phyloP scores from a whole-genome alignment of 306 rosid species.

The Begonia peltatifolia region DNA sequence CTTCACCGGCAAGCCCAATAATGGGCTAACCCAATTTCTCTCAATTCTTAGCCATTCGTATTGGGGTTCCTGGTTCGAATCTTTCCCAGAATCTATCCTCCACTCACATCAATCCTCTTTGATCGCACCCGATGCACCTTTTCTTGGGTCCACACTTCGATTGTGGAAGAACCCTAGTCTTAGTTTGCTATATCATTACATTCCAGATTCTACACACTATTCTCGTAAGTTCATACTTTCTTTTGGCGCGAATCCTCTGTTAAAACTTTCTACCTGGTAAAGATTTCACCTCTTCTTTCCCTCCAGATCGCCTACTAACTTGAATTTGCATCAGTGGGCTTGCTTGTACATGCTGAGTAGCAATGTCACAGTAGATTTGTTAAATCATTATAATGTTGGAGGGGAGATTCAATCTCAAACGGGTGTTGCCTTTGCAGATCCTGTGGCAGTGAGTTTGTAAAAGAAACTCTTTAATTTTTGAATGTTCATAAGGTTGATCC shows the following conservation, averaged over 20 bases:
- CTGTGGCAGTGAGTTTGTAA: conserved; percentile 45
- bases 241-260: neutral
- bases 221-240: conserved; percentile 6
- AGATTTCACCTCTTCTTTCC: neutral
- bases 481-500: conserved; percentile 37
- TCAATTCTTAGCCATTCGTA: neutral
- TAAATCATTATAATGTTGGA: conserved; percentile 9
- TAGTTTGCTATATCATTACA: conserved; percentile 1
- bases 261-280: neutral
- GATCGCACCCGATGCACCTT: conserved; percentile 17
- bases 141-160: conserved; percentile 11
- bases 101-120: neutral
- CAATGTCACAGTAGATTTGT: no score
- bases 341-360: neutral
- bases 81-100: neutral
- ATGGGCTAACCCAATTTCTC: neutral
- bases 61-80: neutral
- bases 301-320: conserved; percentile 25
- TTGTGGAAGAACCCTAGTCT: conserved; percentile 12
- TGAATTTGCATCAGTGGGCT: neutral
- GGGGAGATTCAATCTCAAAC: conserved; percentile 69
- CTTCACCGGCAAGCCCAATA: no score
- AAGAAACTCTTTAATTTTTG: neutral
- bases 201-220: conserved; percentile 7
- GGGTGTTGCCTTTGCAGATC: conserved; percentile 84